Base-by-base conservation (phyloP, 1,284 basidiomycete genomes). In the Sporisorium iseilematis-ciliati region DNA sequence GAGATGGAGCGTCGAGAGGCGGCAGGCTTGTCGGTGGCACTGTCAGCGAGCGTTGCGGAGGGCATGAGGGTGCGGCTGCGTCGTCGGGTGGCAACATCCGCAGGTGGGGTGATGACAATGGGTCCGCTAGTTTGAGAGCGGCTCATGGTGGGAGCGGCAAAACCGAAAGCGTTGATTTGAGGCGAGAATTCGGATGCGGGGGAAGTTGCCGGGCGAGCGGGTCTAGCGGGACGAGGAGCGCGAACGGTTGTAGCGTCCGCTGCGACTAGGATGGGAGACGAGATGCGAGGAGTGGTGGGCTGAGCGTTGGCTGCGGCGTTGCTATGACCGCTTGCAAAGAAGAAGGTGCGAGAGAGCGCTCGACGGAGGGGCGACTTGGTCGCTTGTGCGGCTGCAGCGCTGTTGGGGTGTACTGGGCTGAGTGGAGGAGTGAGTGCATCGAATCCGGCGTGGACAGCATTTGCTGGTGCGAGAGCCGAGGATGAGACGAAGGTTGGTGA, bases 401-500 rank as follows among this genome's bases (percentile, higher is more conserved):
- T 52, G 35, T 41, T 38, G 10, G 51, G 51, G 16, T 52, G 51
- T 8, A 52, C 51, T 16, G 69, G 69, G 53, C 69, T 72, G 21
- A 63, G 52, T 3, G 69, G 69, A 43, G 69, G 69, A 0, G 69
- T 72, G 40, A 65, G 35, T n/a, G 65, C 41, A 41, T 54, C 58
- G 50, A 62, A 41, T 11, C 58, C 56, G 46, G 51, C 14, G 40
- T 38, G 35, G 35, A 38, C 14, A 38, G 14, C 35, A 5, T 16
- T 38, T 38, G 35, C 35, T 38, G 35, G 35, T 38, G 49, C 41
- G 14, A 68, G 49, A 3, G 62, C 56, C 11, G 60, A 63, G 16
- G 66, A 69, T 1, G 66, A 69, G 41, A 69, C 60, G 31, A 69
- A 69, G 25, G 66, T 69, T 18, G 66, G 66, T 2, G 60, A 59